Base-by-base conservation (phyloP, 2,329 filamentous ascomycete genomes). In the Samsoniella hepiali region DNA sequence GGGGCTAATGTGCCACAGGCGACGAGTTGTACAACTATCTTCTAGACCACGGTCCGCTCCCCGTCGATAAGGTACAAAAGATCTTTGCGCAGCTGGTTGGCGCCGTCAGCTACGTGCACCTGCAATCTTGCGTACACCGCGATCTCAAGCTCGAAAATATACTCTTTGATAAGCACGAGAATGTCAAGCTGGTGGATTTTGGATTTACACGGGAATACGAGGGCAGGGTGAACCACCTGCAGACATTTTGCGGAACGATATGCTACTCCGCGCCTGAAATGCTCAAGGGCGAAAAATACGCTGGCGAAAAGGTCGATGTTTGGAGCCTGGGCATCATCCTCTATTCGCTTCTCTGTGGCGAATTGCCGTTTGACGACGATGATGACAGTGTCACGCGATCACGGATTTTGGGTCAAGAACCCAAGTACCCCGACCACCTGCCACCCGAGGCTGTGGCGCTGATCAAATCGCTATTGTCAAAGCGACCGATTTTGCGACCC, bases 211-310 rank as follows among this genome's bases (percentile, higher is more conserved):
- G 95, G 68, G 95, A 99, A 77, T 99, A 99, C 75, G 93, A 97
- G 76, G 94, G 94, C 65, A 93, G 96, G 70, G 86, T 91, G 36
- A 98, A 93, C 74, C 94, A 98, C 72, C 79, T 99, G 62, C 94
- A 98, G 76, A 99, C 95, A 1, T 99, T 97, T 77, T 99, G 95
- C 74, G 95, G 95, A 5, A 99, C 95, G 0, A 89, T 99, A 66
- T 98, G 94, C 78, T 99, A 99, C 77, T 97, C 93, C 62, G 95
- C 95, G 2, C 95, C 95, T 2, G 95, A 99, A 76, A 99, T 99
- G 95, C 83, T 99, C 47, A 97, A 95, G 75, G 95, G 93, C 45
- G 95, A 99, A 75, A 98, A 96, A 76, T 99, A 99, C 73, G 95
- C 93, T 0, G 94, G 93, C 32, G 93, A 97, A 79, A 98, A 97